Conservation (phyloP, 805 yeast genomes). For the Hanseniaspora opuntiae region DNA sequence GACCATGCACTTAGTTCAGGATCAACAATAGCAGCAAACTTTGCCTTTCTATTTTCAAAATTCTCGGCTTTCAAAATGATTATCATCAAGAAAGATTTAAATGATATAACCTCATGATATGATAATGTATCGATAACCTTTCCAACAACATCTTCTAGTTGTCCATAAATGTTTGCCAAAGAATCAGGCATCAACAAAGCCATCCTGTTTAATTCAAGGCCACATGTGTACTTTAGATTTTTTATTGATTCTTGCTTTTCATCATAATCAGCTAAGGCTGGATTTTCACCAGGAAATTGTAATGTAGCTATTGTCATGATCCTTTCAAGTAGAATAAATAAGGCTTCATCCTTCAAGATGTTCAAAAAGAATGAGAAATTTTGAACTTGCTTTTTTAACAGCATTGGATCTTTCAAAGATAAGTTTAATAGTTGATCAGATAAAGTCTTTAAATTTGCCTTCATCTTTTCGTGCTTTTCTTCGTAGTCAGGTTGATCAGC, state of each 20-base stretch:
- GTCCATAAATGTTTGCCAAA: slow-evolving; percentile 63
- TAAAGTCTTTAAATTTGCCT: slow-evolving; percentile 48
- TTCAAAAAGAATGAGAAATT: slow-evolving; percentile 92
- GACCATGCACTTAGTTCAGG: slow-evolving; percentile 90
- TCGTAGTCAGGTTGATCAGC: slow-evolving; percentile 35
- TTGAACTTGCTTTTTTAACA: slow-evolving; percentile 75
- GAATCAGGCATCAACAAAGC: slow-evolving; percentile 93
- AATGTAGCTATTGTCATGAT: slow-evolving; percentile 72
- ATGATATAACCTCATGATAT: slow-evolving; percentile 85
- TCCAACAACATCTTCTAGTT: slow-evolving; percentile 69
- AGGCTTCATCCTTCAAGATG: slow-evolving; percentile 62
- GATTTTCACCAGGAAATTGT: slow-evolving; percentile 49
- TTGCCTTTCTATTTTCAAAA: slow-evolving; percentile 54
- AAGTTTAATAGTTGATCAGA: slow-evolving; percentile 65
- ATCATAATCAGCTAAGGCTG: slow-evolving; percentile 38
- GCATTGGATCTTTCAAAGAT: slow-evolving; percentile 63
- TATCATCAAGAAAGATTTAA: slow-evolving; percentile 79
- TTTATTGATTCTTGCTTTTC: slow-evolving; percentile 69
- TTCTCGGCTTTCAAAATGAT: slow-evolving; percentile 72
- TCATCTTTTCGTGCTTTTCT: slow-evolving; percentile 38
- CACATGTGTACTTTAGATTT: slow-evolving; percentile 81
- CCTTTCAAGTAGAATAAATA: slow-evolving; percentile 75
- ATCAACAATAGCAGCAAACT: slow-evolving; percentile 79
- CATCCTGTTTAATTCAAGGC: slow-evolving; percentile 83
- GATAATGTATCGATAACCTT: slow-evolving; percentile 60